Percentiles rank a stretch among this genome's conserved stretches.
Conservation (phyloP, 768 basidiomycete genomes). For the Saitozyma sp. region DNA sequence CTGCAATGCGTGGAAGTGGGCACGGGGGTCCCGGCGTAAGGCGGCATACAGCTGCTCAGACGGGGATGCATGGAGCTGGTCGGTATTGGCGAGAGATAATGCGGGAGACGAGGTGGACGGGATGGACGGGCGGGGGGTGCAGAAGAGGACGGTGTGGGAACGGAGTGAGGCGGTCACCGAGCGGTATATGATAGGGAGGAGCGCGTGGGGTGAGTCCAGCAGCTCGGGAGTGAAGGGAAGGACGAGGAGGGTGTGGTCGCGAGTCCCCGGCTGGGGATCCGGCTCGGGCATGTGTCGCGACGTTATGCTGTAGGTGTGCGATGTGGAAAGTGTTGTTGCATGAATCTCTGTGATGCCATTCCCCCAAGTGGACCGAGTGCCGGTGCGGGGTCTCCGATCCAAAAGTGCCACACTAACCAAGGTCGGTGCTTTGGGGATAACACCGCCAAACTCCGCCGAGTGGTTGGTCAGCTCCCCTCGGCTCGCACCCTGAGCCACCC, state of each 20-base stretch:
- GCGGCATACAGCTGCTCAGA: conserved; percentile 21
- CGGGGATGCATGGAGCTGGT: conserved; percentile 7
- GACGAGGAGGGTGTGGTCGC: conserved; percentile 23
- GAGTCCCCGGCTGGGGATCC: no score
- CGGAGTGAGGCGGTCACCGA: neutral
- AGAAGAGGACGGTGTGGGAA: conserved; percentile 9
- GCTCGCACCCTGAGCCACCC: no score
- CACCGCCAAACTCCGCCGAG: no score
- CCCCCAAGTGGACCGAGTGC: no score
- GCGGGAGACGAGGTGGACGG: conserved; percentile 10
- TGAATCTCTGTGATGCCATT: no score
- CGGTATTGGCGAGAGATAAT: neutral
- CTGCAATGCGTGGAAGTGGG: conserved; percentile 68
- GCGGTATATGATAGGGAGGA: conserved; percentile 20
- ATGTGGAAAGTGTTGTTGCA: no score
- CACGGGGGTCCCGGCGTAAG: conserved; percentile 20
- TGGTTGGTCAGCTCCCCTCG: no score
- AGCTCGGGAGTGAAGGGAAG: conserved; percentile 31
- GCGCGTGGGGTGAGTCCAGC: conserved; percentile 4
- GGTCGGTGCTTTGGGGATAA: no score
- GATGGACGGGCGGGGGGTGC: conserved; percentile 14
- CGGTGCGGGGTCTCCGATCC: no score
- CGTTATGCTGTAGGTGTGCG: no score
- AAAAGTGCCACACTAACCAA: no score
- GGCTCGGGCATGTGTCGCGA: no score